Base-by-base conservation (phyloP, 306 rosid genomes). In the Pterocarpus macrocarpus region DNA sequence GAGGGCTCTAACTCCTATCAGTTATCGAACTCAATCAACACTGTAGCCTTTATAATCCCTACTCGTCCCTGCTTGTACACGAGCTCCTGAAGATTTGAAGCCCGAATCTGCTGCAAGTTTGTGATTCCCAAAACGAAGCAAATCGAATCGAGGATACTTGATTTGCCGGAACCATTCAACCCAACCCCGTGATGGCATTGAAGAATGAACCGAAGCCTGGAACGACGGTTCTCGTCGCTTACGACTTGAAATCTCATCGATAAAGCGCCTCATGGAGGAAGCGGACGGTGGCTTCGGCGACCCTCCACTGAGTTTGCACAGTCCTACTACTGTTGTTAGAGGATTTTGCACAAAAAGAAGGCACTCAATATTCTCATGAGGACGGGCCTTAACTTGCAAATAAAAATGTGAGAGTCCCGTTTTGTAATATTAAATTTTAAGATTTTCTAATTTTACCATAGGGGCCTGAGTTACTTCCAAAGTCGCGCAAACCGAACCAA, bases 31-130 rank as follows among this genome's bases (percentile, higher is more conserved):
- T 88, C 90, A 10, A 93, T 77, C 0, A 98, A 95, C 71, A 95
- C 97, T 0, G 99, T 95, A 14, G 99, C 99, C 80, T 95, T 95
- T n/a, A 98, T 93, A 58, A 93, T 95, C 2, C n/a, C n/a, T n/a
- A n/a, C n/a, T n/a, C n/a, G n/a, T n/a, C n/a, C 98, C 81, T 95
- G 99, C 89, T 95, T 93, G 80, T 95, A 93, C 6, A 95, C 99
- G 14, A 95, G 97, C 63, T 95, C 99, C 82, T 95, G 98, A 50
- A 93, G 98, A 81, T 93, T 95, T 15, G 99, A 85, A 75, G 97
- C 97, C 44, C 99, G 85, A 80, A 95, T 97, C 82, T 95, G 98
- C 87, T 90, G 97, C 89, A 95, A 81, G 47, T 95, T 95, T 15
- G 97, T 95, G 63, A 95, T 95, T 4, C 99, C 99, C 6, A 93